These are phyloP conservation scores for Omphalea diandra DNA, from an alignment of 441 rosid species.

Conservation along the genomic window DNA sequence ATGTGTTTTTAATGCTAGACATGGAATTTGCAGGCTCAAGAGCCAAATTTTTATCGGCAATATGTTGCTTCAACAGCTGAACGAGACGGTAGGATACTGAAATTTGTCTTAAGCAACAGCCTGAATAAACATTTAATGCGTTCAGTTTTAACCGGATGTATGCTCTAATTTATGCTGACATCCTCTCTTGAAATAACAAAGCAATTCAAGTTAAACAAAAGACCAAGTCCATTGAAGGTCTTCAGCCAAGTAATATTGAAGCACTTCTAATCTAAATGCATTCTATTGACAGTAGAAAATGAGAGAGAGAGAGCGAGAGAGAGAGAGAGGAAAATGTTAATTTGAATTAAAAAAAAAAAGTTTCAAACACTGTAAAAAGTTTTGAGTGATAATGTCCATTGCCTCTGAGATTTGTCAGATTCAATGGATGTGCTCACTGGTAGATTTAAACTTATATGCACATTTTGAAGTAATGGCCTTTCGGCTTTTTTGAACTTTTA, in stretches of 20 bases:
- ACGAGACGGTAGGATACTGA: conserved; percentile 67
- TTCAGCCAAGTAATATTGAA: neutral
- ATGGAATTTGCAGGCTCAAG: conserved; percentile 60
- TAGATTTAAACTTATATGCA: neutral
- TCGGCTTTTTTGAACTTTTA: neutral
- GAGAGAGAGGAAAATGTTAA: neutral
- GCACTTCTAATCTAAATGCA: neutral
- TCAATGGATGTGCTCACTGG: neutral
- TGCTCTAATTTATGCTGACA: neutral
- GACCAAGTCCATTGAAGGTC: neutral
- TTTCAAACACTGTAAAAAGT: neutral
- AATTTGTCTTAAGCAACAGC: conserved; percentile 10
- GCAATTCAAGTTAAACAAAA: neutral
- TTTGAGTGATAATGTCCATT: neutral
- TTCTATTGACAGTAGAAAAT: neutral
- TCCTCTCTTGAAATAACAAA: neutral
- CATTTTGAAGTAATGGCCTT: neutral
- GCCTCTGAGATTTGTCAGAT: neutral
- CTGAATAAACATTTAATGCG: neutral
- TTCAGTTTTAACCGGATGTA: neutral
- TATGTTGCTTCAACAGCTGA: conserved; percentile 79
- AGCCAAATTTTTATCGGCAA: conserved; percentile 73
- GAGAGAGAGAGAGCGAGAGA: no score
- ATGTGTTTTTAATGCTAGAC: conserved; percentile 9
- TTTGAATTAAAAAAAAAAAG: neutral